phyloP scores from a whole-genome alignment of 2,329 filamentous ascomycete species.

The Colletotrichum horii region DNA sequence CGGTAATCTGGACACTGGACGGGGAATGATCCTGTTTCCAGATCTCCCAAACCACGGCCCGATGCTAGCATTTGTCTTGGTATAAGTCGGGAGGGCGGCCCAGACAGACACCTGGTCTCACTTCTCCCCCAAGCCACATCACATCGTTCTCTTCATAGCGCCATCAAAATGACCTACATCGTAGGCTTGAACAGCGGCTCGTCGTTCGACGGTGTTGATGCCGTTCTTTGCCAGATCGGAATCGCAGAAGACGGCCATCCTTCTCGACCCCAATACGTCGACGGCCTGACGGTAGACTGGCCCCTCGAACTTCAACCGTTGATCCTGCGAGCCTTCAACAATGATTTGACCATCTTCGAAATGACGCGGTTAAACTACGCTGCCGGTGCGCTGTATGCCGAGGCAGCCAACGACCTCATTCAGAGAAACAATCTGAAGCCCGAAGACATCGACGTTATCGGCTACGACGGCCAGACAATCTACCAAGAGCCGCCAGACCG shows the following conservation, averaged over 20 bases:
- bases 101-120: background rate
- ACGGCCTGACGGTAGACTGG: conserved; percentile 33
- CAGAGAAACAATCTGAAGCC: conserved; percentile 22
- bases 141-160: background rate
- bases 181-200: conserved; percentile 34
- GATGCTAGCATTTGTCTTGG: background rate
- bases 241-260: conserved; percentile 32
- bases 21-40: background rate
- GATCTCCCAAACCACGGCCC: background rate
- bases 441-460: conserved; percentile 31
- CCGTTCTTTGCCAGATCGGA: conserved; percentile 30
- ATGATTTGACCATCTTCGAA: conserved; percentile 31
- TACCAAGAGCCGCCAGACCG: conserved; percentile 34
- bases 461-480: conserved; percentile 35
- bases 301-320: conserved; percentile 28
- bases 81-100: background rate
- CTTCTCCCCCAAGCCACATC: background rate
- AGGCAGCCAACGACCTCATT: conserved; percentile 29
- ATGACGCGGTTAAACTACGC: conserved; percentile 33
- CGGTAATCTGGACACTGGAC: background rate
- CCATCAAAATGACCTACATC: conserved; percentile 24
- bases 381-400: conserved; percentile 32
- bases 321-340: conserved; percentile 30
- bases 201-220: conserved; percentile 34
- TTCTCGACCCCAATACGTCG: conserved; percentile 27